phyloP scores from a whole-genome alignment of 371 early-diverging fungal species.

The Syncephalastrum contaminatum region DNA sequence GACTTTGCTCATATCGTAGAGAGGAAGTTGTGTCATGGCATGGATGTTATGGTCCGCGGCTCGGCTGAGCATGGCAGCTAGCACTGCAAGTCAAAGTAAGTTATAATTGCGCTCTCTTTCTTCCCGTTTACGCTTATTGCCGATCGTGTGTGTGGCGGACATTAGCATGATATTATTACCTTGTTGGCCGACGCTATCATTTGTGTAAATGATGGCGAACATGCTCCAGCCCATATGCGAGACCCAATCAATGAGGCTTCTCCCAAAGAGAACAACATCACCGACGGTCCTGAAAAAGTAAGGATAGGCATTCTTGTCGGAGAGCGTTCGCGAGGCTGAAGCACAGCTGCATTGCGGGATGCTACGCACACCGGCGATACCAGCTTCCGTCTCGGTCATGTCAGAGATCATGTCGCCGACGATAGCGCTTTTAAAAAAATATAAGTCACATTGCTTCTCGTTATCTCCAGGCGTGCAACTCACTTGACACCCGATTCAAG shows the following conservation, averaged over 20 bases:
- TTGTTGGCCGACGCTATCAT: slow-evolving; percentile 40
- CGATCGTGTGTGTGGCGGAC: neutral
- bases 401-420: slow-evolving; percentile 39
- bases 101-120: neutral
- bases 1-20: slow-evolving; percentile 24
- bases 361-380: slow-evolving; percentile 29
- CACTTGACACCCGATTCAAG: slow-evolving; percentile 34
- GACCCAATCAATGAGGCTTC: slow-evolving; percentile 35
- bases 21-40: slow-evolving; percentile 26
- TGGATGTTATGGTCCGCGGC: slow-evolving; percentile 17
- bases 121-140: neutral
- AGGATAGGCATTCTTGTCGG: slow-evolving; percentile 34
- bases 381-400: slow-evolving; percentile 34
- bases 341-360: slow-evolving; percentile 45
- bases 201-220: slow-evolving; percentile 38
- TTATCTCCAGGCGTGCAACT: neutral
- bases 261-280: slow-evolving; percentile 25
- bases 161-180: slow-evolving; percentile 10
- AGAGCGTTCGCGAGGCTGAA: slow-evolving; percentile 26
- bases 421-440: slow-evolving; percentile 27
- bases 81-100: slow-evolving; percentile 6
- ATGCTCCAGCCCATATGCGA: slow-evolving; percentile 34
- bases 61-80: slow-evolving; percentile 18
- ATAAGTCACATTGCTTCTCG: neutral
- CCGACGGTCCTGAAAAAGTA: slow-evolving; percentile 44